Percentiles rank a stretch among this genome's conserved stretches.
Evolutionary conservation across 192 early-diverging fungal genomes (phyloP).

Genomic region (Umbelopsis vinacea): DNA sequence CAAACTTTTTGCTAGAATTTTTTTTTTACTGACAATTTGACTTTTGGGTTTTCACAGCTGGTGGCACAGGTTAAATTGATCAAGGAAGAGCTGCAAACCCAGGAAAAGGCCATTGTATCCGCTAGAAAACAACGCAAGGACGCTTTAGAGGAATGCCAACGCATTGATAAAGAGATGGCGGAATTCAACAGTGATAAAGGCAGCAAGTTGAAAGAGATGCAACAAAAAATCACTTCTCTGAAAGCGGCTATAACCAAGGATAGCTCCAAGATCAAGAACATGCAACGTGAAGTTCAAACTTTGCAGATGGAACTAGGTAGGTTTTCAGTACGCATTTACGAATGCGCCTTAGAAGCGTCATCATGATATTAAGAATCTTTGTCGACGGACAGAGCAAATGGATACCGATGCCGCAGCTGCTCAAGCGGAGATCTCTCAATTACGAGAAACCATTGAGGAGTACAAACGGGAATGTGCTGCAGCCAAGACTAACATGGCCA

Average conservation of each 20-base stretch:
- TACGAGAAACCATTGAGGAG: constrained; percentile 51
- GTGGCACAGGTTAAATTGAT: constrained; percentile 61
- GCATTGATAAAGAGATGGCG: constrained; percentile 86
- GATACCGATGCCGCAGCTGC: constrained; percentile 49
- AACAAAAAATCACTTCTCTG: constrained; percentile 67
- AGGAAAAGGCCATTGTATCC: constrained; percentile 42
- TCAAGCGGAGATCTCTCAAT: constrained; percentile 51
- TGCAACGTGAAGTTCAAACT: constrained; percentile 70
- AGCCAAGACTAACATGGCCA: constrained; percentile 32
- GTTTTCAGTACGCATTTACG: constrained; percentile 26
- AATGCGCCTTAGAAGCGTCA: neutral
- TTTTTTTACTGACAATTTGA: neutral
- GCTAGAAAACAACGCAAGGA: constrained; percentile 53
- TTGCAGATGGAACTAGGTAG: constrained; percentile 69
- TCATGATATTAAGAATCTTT: neutral
- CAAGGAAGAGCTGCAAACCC: constrained; percentile 56
- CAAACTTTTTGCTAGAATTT: constrained; percentile 2
- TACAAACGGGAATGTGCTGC: constrained; percentile 48
- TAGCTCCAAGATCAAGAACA: constrained; percentile 56
- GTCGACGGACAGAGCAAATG: constrained; percentile 52
- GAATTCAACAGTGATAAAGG: constrained; percentile 90
- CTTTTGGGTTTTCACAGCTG: constrained; percentile 33
- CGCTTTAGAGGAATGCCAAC: constrained; percentile 54
- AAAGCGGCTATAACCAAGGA: constrained; percentile 68
- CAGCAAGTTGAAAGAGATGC: constrained; percentile 83